phyloP scores from a whole-genome alignment of 257 asterid genomes.

The Euphrasia confusa region DNA sequence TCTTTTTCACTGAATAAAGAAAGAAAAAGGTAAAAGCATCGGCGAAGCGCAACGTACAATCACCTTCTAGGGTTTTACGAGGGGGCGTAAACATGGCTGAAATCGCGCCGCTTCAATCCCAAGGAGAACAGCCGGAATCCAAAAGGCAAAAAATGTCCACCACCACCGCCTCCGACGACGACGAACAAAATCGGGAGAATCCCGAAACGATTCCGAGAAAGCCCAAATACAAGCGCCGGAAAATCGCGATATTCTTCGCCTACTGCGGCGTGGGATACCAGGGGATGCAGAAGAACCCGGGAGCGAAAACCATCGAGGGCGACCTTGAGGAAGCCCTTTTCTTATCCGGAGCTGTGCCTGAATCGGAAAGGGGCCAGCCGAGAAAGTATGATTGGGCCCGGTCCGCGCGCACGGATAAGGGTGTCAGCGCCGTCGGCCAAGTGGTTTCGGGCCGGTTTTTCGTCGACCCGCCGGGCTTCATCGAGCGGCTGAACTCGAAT shows the following conservation, averaged over 20 bases:
- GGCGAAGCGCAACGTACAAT: slow-evolving; percentile 32
- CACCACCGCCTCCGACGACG: slow-evolving; percentile 53
- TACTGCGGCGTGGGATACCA: slow-evolving; percentile 96
- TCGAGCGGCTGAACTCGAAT: slow-evolving; percentile 62
- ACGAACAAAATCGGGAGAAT: slow-evolving; percentile 21
- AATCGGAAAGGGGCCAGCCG: slow-evolving; percentile 60
- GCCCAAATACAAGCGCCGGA: slow-evolving; percentile 82
- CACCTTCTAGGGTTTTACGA: slow-evolving; percentile 46
- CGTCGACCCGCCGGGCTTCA: slow-evolving; percentile 83
- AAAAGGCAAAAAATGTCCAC: slow-evolving; percentile 80
- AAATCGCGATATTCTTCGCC: slow-evolving; percentile 83
- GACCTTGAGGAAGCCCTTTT: slow-evolving; percentile 90
- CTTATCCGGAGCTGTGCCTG: slow-evolving; percentile 78
- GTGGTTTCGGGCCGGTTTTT: slow-evolving; percentile 88
- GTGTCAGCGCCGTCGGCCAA: slow-evolving; percentile 98
- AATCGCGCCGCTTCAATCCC: slow-evolving; percentile 22
- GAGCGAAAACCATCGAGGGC: slow-evolving; percentile 96
- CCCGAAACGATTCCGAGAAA: slow-evolving; percentile 25
- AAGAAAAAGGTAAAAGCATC: neutral
- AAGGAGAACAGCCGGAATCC: slow-evolving; percentile 37
- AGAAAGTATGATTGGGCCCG: slow-evolving; percentile 76
- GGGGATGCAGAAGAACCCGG: slow-evolving; percentile 97
- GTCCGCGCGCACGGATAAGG: slow-evolving; percentile 91
- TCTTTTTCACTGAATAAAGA: neutral
- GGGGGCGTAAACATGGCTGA: slow-evolving; percentile 38